Evolutionary conservation across 192 early-diverging fungal genomes (phyloP).

Genomic region (Coemansia furcata): DNA sequence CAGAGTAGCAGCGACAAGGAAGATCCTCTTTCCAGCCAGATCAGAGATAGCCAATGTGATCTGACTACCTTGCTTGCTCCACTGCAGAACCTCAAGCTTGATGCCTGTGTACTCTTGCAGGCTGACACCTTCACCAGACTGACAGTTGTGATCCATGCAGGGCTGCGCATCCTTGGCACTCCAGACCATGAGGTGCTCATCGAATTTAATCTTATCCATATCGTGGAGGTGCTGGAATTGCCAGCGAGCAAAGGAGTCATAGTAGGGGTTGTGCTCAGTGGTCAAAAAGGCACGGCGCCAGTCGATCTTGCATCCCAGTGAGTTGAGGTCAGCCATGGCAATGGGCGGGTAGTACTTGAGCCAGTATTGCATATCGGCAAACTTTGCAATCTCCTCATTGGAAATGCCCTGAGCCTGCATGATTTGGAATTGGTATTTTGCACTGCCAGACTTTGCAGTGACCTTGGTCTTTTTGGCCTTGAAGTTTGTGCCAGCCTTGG

Average conservation of each 20-base stretch:
- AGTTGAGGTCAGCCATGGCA: slow-evolving; percentile 74
- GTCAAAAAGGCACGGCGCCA: slow-evolving; percentile 98
- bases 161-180: slow-evolving; percentile 92
- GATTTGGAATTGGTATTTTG: slow-evolving; percentile 96
- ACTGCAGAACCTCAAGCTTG: slow-evolving; percentile 82
- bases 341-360: slow-evolving; percentile 91
- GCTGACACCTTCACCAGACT: slow-evolving; percentile 87
- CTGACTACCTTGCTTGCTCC: slow-evolving; percentile 54
- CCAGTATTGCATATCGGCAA: slow-evolving; percentile 91
- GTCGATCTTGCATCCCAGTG: slow-evolving; percentile 82
- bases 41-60: slow-evolving; percentile 49
- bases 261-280: slow-evolving; percentile 97
- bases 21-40: slow-evolving; percentile 76
- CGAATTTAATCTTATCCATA: slow-evolving; percentile 87
- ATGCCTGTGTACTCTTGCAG: slow-evolving; percentile 96
- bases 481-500: slow-evolving; percentile 29
- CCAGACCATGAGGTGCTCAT: slow-evolving; percentile 96
- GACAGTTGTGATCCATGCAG: slow-evolving; percentile 99
- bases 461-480: slow-evolving; percentile 75
- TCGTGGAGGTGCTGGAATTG: slow-evolving; percentile 89
- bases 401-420: slow-evolving; percentile 87
- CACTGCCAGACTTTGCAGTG: slow-evolving; percentile 77
- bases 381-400: slow-evolving; percentile 86
- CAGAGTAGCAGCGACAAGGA: slow-evolving; percentile 91
- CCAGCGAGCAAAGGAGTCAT: slow-evolving; percentile 97